Percentiles rank a stretch among this genome's conserved stretches.
Conservation (phyloP, 352 stramenopile genomes). For the Phytopythium litorale region DNA sequence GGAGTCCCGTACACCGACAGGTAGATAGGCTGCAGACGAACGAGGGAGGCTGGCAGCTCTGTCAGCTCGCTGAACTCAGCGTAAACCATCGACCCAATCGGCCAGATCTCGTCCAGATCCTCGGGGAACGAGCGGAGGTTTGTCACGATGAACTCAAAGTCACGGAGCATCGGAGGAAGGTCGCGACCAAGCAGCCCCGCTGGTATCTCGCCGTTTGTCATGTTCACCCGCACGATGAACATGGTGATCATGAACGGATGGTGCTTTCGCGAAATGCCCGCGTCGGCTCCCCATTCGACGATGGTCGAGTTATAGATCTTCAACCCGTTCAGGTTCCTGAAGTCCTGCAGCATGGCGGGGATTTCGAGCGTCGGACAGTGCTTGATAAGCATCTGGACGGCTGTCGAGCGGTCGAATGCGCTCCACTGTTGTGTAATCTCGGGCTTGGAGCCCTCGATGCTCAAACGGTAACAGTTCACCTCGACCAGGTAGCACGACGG, state of each 20-base stretch:
- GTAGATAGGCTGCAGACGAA: slow-evolving; percentile 13
- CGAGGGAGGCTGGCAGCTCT: slow-evolving; percentile 11
- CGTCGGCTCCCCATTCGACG: slow-evolving; percentile 16
- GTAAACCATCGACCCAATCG: slow-evolving; percentile 4
- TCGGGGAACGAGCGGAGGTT: slow-evolving; percentile 31
- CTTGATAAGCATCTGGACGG: slow-evolving; percentile 26
- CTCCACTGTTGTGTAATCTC: slow-evolving; percentile 16
- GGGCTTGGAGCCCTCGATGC: slow-evolving; percentile 11
- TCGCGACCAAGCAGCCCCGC: slow-evolving; percentile 24
- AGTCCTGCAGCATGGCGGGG: slow-evolving; percentile 16
- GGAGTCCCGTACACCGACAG: slow-evolving; percentile 25
- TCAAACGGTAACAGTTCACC: slow-evolving; percentile 21
- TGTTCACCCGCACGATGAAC: slow-evolving; percentile 30
- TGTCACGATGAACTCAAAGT: slow-evolving; percentile 37
- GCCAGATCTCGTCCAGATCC: slow-evolving; percentile 30
- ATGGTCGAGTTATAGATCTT: slow-evolving; percentile 44
- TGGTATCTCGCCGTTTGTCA: slow-evolving; percentile 25
- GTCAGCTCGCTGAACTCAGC: slow-evolving; percentile 21
- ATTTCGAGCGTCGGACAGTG: slow-evolving; percentile 31
- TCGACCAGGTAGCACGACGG: slow-evolving; percentile 29
- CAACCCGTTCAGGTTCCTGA: slow-evolving; percentile 20
- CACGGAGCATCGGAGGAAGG: slow-evolving; percentile 24
- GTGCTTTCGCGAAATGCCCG: slow-evolving; percentile 16
- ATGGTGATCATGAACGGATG: slow-evolving; percentile 24
- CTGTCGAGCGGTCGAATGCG: slow-evolving; percentile 19